phyloP scores from a whole-genome alignment of 495 filamentous ascomycete genomes.

The Xylaria acuta region DNA sequence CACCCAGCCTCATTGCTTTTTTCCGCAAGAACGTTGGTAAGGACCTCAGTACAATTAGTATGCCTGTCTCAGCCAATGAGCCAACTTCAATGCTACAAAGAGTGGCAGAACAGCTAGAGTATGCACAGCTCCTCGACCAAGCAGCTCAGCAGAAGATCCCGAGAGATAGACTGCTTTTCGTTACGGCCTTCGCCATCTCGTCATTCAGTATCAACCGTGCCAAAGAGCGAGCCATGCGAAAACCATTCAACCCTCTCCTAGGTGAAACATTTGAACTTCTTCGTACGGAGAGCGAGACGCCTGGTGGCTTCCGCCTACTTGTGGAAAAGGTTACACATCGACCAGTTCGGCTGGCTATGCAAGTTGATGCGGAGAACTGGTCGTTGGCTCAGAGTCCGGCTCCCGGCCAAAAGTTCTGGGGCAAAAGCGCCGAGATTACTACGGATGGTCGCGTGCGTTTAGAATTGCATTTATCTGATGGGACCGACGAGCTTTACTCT shows the following conservation, averaged over 20 bases:
- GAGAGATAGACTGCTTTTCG: conserved; percentile 76
- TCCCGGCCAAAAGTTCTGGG: conserved; percentile 97
- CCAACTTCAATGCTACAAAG: conserved; percentile 88
- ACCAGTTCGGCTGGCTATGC: conserved; percentile 89
- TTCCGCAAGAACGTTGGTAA: conserved; percentile 98
- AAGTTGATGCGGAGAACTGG: conserved; percentile 86
- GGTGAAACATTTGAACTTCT: conserved; percentile 96
- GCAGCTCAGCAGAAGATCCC: conserved; percentile 65
- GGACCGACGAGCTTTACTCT: conserved; percentile 76
- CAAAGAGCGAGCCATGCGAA: conserved; percentile 90
- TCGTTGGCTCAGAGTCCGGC: conserved; percentile 83
- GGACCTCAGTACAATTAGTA: conserved; percentile 91
- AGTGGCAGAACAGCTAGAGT: conserved; percentile 86
- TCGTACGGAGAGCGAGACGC: conserved; percentile 73
- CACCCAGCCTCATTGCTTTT: conserved; percentile 91
- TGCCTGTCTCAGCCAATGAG: conserved; percentile 97
- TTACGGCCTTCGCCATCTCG: conserved; percentile 90
- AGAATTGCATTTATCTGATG: conserved; percentile 64
- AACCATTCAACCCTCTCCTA: conserved; percentile 97
- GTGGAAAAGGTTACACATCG: conserved; percentile 94
- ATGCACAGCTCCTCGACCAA: conserved; percentile 80
- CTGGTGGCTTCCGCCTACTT: conserved; percentile 82
- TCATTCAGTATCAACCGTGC: conserved; percentile 78
- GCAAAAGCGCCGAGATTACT: conserved; percentile 89
- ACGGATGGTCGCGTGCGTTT: conserved; percentile 87